Evolutionary conservation across 495 filamentous ascomycete genomes (phyloP).

Genomic region (Lasiosphaeria miniovina): DNA sequence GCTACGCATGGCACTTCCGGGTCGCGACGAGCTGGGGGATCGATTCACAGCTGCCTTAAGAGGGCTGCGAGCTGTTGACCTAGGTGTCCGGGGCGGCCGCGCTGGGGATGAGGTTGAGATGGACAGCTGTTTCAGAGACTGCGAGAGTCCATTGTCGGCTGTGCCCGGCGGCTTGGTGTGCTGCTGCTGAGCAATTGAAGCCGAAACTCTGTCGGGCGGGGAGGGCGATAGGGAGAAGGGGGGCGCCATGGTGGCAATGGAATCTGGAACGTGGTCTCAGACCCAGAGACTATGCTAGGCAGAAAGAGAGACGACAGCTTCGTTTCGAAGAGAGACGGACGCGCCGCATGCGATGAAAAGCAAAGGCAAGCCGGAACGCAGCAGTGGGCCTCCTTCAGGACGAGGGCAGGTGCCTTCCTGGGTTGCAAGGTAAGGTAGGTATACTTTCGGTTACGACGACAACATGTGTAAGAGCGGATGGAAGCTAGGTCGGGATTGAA

Average conservation of each 20-base stretch:
- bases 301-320: no score
- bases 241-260: slow-evolving; percentile 8
- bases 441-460: no score
- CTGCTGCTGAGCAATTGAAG: slow-evolving; percentile 15
- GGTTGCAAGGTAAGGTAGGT: no score
- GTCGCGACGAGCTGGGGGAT: slow-evolving; percentile 35
- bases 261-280: no score
- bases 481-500: no score
- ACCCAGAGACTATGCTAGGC: no score
- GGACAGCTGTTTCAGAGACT: slow-evolving; percentile 41
- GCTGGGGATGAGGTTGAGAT: slow-evolving; percentile 33
- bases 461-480: no score
- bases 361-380: no score
- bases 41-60: slow-evolving; percentile 24
- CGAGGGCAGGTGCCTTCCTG: no score
- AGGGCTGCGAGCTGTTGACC: slow-evolving; percentile 18
- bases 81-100: slow-evolving; percentile 24
- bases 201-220: slow-evolving; percentile 6
- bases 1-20: slow-evolving; percentile 42
- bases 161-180: slow-evolving; percentile 13
- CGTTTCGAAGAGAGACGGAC: no score
- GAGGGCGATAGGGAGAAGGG: slow-evolving; percentile 5
- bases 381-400: no score
- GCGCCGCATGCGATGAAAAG: no score
- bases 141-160: slow-evolving; percentile 33